A percentile compares a stretch with the other conserved stretches of the same genome.
phyloP scores from a whole-genome alignment of 1,139 yeast genomes.

The Hanseniaspora uvarum region DNA sequence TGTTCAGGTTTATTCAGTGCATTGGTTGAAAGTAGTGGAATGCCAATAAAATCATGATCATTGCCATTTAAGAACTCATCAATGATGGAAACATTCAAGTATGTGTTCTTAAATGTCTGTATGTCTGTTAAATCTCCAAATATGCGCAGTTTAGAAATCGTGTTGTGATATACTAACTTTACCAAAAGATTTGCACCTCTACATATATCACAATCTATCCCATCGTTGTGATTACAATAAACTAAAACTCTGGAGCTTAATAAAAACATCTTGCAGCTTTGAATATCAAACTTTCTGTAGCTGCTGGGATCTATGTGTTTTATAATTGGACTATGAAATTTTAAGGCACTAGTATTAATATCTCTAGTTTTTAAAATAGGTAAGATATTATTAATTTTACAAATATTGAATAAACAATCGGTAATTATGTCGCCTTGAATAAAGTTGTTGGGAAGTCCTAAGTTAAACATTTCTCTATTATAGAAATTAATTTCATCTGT shows the following conservation, averaged over 20 bases:
- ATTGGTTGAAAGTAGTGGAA: slow-evolving; percentile 23
- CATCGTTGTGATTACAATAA: slow-evolving; percentile 25
- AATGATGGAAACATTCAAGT: not conserved
- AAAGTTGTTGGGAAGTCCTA: slow-evolving; percentile 35
- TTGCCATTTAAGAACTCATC: not conserved
- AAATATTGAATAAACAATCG: slow-evolving; percentile 70
- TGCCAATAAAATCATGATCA: slow-evolving; percentile 23
- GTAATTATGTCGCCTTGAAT: slow-evolving; percentile 35
- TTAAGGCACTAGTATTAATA: not conserved
- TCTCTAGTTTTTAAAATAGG: slow-evolving; percentile 45
- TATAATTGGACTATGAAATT: not conserved
- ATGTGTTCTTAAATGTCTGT: not conserved
- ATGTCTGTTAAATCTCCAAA: slow-evolving; percentile 3
- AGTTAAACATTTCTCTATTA: slow-evolving; percentile 28
- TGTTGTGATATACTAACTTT: not conserved
- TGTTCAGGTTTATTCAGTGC: slow-evolving; percentile 22
- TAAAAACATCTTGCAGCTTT: slow-evolving; percentile 28
- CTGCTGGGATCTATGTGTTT: slow-evolving; percentile 20
- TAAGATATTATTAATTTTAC: slow-evolving; percentile 58
- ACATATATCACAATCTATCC: not conserved
- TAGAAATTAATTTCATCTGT: slow-evolving; percentile 22
- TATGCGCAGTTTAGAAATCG: not conserved
- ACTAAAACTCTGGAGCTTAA: slow-evolving; percentile 25
- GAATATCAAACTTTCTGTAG: slow-evolving; percentile 31
- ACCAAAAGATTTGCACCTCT: not conserved